Evolutionary conservation across 768 basidiomycete genomes (phyloP), one percentile per base, ranked within the genome.

Genomic region (Tulasnella sp.): DNA sequence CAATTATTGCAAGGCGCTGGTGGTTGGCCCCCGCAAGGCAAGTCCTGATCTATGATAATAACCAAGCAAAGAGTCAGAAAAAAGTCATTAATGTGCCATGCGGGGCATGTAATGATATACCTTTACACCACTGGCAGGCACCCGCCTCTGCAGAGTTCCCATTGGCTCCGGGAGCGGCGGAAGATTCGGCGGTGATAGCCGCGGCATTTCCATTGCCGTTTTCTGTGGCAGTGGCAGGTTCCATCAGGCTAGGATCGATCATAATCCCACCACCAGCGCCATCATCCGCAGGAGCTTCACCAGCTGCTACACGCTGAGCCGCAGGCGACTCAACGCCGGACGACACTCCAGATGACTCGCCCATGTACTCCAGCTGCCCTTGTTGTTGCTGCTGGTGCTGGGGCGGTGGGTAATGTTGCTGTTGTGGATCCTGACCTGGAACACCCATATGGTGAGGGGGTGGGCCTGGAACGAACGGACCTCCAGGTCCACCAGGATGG

Each of bases 201-300:
- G 34, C 34, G 34, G 15, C 15, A 15, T 5, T 38, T 15, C 34
- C 34, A 38, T 38, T 38, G 21, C 55, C 42, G 19, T 56, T 56
- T 26, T 19, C 21, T 4, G 11, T 23, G 19, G 52, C 21, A 32
- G 52, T 13, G 3, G 10, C 15, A 41, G 34, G 13, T 15, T 53
- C 52, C 41, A 56, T 56, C 2, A 56, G 26, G 19, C 55, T 56
- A 9, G 55, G 55, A 44, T 56, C 55, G 23, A 56, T 56, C 9
- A 44, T 43, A 34, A 56, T 56, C 55, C 29, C 55, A 10, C 19
- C 26, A 48, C 26, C 45, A 19, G 7, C 45, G 19, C 45, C 45
- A 19, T 48, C 19, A n/a, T 23, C 44, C 42, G 55, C 42, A 17
- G n/a, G 55, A 42, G 43, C 38, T 53, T 30, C 52, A 23, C 17